Evolutionary conservation across 2,329 filamentous ascomycete genomes (phyloP), one percentile per base, ranked within the genome.

Genomic region (Lasiodiplodia gonubiensis): DNA sequence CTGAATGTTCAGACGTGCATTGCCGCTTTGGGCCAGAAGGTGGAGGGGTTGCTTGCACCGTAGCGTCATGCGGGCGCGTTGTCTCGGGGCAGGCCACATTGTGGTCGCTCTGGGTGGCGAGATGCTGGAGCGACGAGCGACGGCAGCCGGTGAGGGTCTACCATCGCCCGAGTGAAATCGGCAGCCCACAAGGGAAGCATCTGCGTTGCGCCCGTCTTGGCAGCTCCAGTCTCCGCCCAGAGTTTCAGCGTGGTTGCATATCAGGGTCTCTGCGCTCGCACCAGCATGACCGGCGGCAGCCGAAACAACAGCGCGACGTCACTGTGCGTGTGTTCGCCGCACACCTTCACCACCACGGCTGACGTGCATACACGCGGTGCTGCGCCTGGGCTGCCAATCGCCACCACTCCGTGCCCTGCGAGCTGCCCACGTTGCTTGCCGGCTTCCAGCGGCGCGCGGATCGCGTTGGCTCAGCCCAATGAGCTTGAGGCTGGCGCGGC

Each of bases 341-440:
- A 10, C 54, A 16, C 54, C n/a, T 27, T 51, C 59, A 63, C 59
- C 46, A 63, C 59, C 59, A 63, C n/a, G n/a, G 39, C 59, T 51
- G 42, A 63, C 46, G 59, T 35, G 59, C 59, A 61, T 48, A 60
- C 55, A 48, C 42, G 42, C 42, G 27, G 42, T 25, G 46, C 27
- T 37, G 59, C 39, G 57, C 46, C 25, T 63, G 42, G 59, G 46
- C 42, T 35, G 46, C 59, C 59, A 63, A 51, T 63, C 59, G 42
- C 59, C 18, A 46, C 42, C 7, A 46, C 42, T 63, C 42, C 59
- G 59, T 16, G 39, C 23, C 27, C 39, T 37, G 59, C 59, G 59
- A 51, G 59, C 46, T 51, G 57, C 59, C 59, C 59, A 63, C 59
- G 59, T 63, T 63, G 46, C 59, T 35, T 46, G 57, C 37, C 21